Base-by-base conservation (phyloP, 108 stramenopile genomes). In the Cyclotella sp. region DNA sequence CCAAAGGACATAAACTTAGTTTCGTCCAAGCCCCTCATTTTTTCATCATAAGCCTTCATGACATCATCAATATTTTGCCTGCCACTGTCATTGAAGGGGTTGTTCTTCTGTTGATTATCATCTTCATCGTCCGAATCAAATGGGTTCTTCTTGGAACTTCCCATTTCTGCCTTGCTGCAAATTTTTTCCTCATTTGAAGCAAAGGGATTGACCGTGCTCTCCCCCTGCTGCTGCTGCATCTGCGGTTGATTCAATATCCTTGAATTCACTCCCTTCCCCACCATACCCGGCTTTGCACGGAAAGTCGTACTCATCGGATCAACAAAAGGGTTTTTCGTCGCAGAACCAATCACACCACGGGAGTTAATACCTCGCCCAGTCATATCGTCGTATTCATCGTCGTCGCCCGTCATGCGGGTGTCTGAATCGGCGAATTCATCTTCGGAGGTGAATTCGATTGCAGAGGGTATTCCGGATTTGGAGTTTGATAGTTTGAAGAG, bases 381-480 rank as follows among this genome's bases (percentile, higher is more conserved):
- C 67, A 68, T 68, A 22, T 57, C 53, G 0, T 68, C 30, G 18
- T 39, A 29, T 51, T 39, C 67, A 16, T 52, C 51, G 9, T 34
- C 30, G 15, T 24, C 29, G 12, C 24, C 47, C 41, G 69, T 41
- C 16, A 70, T 70, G 11, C 45, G 64, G 39, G 64, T 55, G 55
- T 55, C 16, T 4, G 45, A 21, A 40, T 34, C 40, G 69, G 69
- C 40, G 53, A 39, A 44, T 29, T 68, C 14, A 42, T 40, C 53
- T 21, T 70, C 30, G 54, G 69, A 7, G 24, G 69, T 27, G 53
- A 70, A 70, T 70, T 70, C 69, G 40, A 70, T 70, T 28, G 69
- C 69, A 7, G 54, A 18, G 30, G 69, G 69, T 18, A 70, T 55
- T 24, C 69, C 41, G 15, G 40, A 62, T 41, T 62, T 30, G 9